Conservation (phyloP, 306 rosid genomes). For the Canavalia gladiata region DNA sequence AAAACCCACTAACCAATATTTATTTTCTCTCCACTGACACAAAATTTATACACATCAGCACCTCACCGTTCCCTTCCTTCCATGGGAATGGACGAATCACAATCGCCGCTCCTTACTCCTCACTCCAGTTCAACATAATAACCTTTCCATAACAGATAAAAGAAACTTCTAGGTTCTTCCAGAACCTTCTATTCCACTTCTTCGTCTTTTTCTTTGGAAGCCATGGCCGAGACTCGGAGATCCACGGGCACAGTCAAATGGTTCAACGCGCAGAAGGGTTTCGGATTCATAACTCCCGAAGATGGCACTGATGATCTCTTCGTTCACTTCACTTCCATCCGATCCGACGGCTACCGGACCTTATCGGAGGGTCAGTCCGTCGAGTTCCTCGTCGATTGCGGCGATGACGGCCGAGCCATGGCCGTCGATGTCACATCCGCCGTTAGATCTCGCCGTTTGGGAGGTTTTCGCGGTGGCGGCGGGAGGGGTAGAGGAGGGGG, state of each 20-base stretch:
- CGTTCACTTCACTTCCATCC: conserved; percentile 85
- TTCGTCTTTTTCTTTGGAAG: no score
- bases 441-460: conserved; percentile 54
- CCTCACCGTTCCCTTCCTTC: neutral
- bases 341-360: conserved; percentile 76
- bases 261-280: conserved; percentile 84
- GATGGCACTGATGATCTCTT: conserved; percentile 77
- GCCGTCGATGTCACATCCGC: conserved; percentile 69
- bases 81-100: conserved; percentile 41
- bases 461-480: conserved; percentile 39
- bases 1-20: neutral
- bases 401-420: conserved; percentile 69
- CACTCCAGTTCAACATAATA: conserved; percentile 14
- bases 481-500: conserved; percentile 61
- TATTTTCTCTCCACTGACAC: neutral
- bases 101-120: neutral
- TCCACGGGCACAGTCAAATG: conserved; percentile 79
- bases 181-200: conserved; percentile 28
- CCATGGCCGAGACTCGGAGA: conserved; percentile 66
- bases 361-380: conserved; percentile 70
- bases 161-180: conserved; percentile 47
- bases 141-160: neutral
- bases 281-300: conserved; percentile 80
- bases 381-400: conserved; percentile 64
- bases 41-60: conserved; percentile 25